phyloP scores from a whole-genome alignment of 352 stramenopile genomes.

The Pilasporangium apinafurcum region DNA sequence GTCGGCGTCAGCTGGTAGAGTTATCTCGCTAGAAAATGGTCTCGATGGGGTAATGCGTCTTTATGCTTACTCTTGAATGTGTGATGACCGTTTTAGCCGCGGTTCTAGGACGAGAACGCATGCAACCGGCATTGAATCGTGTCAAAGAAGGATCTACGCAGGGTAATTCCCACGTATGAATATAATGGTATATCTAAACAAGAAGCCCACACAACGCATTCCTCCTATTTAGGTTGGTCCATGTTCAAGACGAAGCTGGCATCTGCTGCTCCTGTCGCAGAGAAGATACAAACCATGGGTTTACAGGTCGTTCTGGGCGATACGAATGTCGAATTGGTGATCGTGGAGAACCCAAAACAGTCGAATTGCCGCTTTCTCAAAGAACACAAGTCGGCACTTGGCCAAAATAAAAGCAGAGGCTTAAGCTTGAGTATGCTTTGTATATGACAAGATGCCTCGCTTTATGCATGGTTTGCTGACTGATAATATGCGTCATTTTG shows the following conservation, averaged over 20 bases:
- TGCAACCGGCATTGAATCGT: slow-evolving; percentile 44
- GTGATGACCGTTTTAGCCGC: no score
- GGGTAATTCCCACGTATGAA: slow-evolving; percentile 9
- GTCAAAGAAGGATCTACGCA: slow-evolving; percentile 74
- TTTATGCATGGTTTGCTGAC: neutral
- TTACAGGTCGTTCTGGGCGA: slow-evolving; percentile 61
- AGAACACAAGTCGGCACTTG: slow-evolving; percentile 37
- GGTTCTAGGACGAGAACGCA: slow-evolving; percentile 27
- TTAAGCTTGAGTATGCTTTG: slow-evolving; percentile 53
- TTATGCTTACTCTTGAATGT: slow-evolving; percentile 5
- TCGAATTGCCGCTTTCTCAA: slow-evolving; percentile 49
- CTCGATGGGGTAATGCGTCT: no score
- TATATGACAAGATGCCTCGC: neutral
- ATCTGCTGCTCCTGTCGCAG: slow-evolving; percentile 59
- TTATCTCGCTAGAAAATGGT: no score
- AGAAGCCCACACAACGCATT: neutral
- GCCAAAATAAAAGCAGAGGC: no score
- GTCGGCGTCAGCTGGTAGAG: slow-evolving; percentile 54
- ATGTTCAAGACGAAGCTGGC: slow-evolving; percentile 75
- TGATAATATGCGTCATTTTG: no score
- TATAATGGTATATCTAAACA: no score
- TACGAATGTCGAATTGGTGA: slow-evolving; percentile 38
- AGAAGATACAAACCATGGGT: slow-evolving; percentile 70
- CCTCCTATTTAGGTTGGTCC: slow-evolving; percentile 37
- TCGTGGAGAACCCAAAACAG: slow-evolving; percentile 33